Evolutionary conservation across 2,329 filamentous ascomycete species (phyloP).

Genomic region (Fusarium multiceps): DNA sequence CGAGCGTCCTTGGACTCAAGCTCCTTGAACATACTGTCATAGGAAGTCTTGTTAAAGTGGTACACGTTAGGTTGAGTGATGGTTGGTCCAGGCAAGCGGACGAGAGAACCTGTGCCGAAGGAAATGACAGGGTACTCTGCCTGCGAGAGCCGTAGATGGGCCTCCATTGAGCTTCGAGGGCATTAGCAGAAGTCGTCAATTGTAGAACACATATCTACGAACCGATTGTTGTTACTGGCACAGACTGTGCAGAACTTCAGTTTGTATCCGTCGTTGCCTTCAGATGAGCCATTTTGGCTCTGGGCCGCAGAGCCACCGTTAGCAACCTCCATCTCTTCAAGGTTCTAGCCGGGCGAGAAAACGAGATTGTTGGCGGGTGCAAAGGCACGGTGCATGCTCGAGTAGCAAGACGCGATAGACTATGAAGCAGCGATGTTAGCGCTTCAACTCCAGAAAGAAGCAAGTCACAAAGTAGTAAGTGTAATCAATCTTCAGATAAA

Average conservation of each 20-base stretch:
- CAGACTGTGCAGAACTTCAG: slow-evolving; percentile 99
- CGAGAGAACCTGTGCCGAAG: slow-evolving; percentile 94
- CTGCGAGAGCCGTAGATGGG: slow-evolving; percentile 90
- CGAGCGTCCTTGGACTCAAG: slow-evolving; percentile 85
- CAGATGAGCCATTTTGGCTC: slow-evolving; percentile 55
- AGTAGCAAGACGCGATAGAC: slow-evolving; percentile 7
- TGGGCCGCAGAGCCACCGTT: slow-evolving; percentile 54
- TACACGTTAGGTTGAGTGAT: slow-evolving; percentile 97
- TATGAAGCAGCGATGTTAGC: slow-evolving; percentile 28
- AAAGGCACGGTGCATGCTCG: slow-evolving; percentile 41
- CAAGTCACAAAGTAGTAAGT: neutral
- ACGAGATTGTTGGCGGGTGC: slow-evolving; percentile 21
- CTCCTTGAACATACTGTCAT: slow-evolving; percentile 93
- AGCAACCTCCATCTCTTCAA: slow-evolving; percentile 54
- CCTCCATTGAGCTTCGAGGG: slow-evolving; percentile 77
- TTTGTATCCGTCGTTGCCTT: slow-evolving; percentile 76
- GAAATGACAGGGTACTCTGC: slow-evolving; percentile 95
- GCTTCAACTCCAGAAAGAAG: neutral
- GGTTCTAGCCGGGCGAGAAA: slow-evolving; percentile 36
- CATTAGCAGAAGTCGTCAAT: neutral
- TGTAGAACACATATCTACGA: slow-evolving; percentile 46
- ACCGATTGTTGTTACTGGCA: slow-evolving; percentile 97
- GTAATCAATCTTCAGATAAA: slow-evolving; percentile 51
- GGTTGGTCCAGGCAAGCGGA: slow-evolving; percentile 89
- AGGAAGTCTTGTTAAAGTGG: slow-evolving; percentile 96